Conservation (phyloP, 2,329 filamentous ascomycete genomes). For the Phymatotrichopsis omnivora region DNA sequence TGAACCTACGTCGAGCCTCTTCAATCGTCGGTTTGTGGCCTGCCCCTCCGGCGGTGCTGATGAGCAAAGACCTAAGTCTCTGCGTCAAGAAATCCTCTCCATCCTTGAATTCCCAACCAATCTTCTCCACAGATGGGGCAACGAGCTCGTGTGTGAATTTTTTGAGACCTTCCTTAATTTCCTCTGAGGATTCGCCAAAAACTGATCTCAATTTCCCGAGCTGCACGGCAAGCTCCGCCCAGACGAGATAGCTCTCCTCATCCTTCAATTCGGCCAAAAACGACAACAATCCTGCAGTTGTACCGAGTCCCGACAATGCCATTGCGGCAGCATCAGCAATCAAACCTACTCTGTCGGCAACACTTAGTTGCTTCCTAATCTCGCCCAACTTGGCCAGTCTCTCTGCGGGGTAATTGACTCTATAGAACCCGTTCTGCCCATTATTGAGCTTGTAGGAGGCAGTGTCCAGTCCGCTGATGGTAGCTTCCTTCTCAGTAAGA, state of each 20-base stretch:
- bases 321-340: conserved; percentile 83
- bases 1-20: conserved; percentile 70
- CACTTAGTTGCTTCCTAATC: conserved; percentile 63
- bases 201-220: conserved; percentile 70
- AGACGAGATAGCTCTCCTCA: conserved; percentile 79
- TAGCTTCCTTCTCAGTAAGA: conserved; percentile 66
- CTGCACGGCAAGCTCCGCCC: conserved; percentile 72
- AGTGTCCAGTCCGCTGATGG: conserved; percentile 61
- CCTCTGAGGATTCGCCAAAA: conserved; percentile 61
- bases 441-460: conserved; percentile 92
- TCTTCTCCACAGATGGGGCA: conserved; percentile 59
- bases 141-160: conserved; percentile 71
- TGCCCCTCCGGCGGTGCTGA: conserved; percentile 62
- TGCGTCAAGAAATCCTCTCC: conserved; percentile 72
- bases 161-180: conserved; percentile 61
- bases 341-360: conserved; percentile 85
- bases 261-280: conserved; percentile 74
- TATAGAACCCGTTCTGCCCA: conserved; percentile 79
- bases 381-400: conserved; percentile 71
- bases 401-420: conserved; percentile 83
- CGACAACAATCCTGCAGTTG: conserved; percentile 68
- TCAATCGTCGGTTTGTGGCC: conserved; percentile 59
- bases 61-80: conserved; percentile 71
- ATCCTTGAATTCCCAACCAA: conserved; percentile 76
- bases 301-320: conserved; percentile 75